Evolutionary conservation across 164 flowering plant genomes (phyloP).

Genomic region (Houttuynia cordata): DNA sequence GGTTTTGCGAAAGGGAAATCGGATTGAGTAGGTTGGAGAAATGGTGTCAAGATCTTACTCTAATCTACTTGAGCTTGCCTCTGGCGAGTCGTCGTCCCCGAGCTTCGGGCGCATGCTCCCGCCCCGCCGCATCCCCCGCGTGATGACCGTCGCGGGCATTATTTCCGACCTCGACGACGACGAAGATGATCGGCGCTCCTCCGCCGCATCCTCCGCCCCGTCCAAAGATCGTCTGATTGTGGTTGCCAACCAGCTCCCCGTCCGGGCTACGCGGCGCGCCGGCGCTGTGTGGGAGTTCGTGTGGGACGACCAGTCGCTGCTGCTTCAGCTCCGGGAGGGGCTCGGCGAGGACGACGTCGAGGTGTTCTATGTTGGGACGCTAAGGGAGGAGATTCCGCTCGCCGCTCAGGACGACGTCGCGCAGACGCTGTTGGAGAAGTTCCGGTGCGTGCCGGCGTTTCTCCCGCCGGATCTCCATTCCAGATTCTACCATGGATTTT

Average conservation of each 20-base stretch:
- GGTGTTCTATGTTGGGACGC: constrained; percentile 52
- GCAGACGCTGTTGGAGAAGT: constrained; percentile 46
- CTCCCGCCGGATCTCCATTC: constrained; percentile 41
- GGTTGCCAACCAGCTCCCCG: constrained; percentile 61
- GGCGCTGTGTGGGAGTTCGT: constrained; percentile 38
- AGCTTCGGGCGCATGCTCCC: constrained; percentile 27
- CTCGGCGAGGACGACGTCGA: constrained; percentile 44
- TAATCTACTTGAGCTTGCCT: constrained; percentile 53
- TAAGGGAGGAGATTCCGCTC: constrained; percentile 42
- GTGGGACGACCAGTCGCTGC: constrained; percentile 57
- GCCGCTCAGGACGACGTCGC: constrained; percentile 64
- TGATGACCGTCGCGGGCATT: constrained; percentile 48
- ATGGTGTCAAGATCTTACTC: constrained; percentile 62
- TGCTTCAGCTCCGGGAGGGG: constrained; percentile 51
- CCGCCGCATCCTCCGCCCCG: too few relatives aligned
- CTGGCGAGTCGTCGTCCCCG: constrained; percentile 39
- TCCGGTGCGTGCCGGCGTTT: constrained; percentile 60
- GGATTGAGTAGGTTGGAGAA: neutral
- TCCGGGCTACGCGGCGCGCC: constrained; percentile 28
- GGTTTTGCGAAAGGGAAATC: too few relatives aligned
- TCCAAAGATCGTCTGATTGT: constrained; percentile 42
- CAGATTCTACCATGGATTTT: constrained; percentile 56
- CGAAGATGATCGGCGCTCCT: constrained; percentile 28
- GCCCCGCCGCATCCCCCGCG: constrained; percentile 31
- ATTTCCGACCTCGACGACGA: constrained; percentile 49